These are phyloP conservation scores for Podospora tetraspora DNA, from an alignment of 495 filamentous ascomycete genomes.

Conservation along the genomic window DNA sequence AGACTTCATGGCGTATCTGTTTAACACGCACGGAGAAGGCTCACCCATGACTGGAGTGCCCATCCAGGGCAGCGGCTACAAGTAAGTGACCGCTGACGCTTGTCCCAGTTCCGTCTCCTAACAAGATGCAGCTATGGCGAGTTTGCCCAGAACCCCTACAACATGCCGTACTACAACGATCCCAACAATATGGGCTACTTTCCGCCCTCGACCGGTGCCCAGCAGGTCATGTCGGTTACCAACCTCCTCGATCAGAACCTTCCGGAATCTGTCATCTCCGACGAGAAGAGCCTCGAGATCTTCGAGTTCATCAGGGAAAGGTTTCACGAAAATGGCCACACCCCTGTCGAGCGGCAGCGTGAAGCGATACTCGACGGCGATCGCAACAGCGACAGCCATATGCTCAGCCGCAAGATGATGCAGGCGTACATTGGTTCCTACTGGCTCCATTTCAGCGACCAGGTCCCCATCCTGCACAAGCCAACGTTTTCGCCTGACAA, in stretches of 20 bases:
- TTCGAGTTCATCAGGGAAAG: conserved; percentile 78
- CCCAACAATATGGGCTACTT: conserved; percentile 48
- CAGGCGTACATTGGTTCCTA: conserved; percentile 89
- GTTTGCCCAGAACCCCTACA: conserved; percentile 43
- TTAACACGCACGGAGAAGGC: conserved; percentile 56
- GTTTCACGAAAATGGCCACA: conserved; percentile 76
- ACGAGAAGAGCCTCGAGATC: conserved; percentile 78
- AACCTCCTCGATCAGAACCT: conserved; percentile 81
- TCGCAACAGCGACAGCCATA: conserved; percentile 62
- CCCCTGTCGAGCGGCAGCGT: conserved; percentile 67
- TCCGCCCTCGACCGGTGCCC: conserved; percentile 48
- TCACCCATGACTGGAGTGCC: conserved; percentile 45
- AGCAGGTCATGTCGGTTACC: conserved; percentile 83
- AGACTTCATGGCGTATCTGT: conserved; percentile 87
- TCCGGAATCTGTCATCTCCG: conserved; percentile 73
- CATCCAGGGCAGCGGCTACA: conserved; percentile 38
- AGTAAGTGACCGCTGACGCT: conserved; percentile 32
- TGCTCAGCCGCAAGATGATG: conserved; percentile 89
- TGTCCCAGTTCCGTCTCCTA: conserved; percentile 13
- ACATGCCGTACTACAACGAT: conserved; percentile 45
- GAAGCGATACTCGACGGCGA: conserved; percentile 75
- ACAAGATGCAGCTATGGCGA: conserved; percentile 43
- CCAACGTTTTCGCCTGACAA: conserved; percentile 88
- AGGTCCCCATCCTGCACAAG: conserved; percentile 89
- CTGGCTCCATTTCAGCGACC: conserved; percentile 92